A percentile compares a stretch with the other conserved stretches of the same genome.
Conservation (phyloP, 805 yeast species). For the Cyberlindnera mycetangii region DNA sequence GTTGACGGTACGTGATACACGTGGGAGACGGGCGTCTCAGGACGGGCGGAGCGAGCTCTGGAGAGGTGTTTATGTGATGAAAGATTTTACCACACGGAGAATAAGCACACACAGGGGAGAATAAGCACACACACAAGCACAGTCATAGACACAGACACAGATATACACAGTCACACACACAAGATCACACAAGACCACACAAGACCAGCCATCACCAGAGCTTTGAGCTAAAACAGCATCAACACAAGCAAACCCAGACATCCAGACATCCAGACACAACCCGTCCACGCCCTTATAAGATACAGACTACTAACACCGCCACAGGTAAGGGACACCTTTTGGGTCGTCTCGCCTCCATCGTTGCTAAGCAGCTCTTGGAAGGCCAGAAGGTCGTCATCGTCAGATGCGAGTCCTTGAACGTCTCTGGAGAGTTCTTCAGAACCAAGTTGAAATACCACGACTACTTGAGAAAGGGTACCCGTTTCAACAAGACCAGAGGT, state of each 20-base stretch:
- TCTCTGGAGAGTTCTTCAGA: constrained; percentile 99
- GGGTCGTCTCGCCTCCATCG: constrained; percentile 98
- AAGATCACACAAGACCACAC: no score
- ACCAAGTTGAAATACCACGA: constrained; percentile 99
- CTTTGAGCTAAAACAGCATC: no score
- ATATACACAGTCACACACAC: not conserved
- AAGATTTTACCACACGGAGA: not conserved
- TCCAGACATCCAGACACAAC: not conserved
- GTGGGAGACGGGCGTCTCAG: no score
- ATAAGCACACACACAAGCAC: not conserved
- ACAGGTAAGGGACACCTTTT: constrained; percentile 96
- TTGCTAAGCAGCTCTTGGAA: constrained; percentile 97
- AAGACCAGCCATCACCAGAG: no score
- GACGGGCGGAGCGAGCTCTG: not conserved
- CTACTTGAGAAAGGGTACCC: constrained; percentile 98
- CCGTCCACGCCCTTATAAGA: not conserved
- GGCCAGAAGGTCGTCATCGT: constrained; percentile 98
- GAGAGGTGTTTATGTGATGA: not conserved
- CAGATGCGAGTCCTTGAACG: constrained; percentile 96
- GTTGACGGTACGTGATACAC: constrained; percentile 88
- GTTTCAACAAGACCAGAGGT: constrained; percentile 98
- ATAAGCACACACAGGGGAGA: not conserved
- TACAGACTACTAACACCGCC: constrained; percentile 22
- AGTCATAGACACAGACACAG: no score
- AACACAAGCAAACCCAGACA: constrained; percentile 1